Conservation (phyloP, 1,284 basidiomycete species). For the Testicularia cyperi region DNA sequence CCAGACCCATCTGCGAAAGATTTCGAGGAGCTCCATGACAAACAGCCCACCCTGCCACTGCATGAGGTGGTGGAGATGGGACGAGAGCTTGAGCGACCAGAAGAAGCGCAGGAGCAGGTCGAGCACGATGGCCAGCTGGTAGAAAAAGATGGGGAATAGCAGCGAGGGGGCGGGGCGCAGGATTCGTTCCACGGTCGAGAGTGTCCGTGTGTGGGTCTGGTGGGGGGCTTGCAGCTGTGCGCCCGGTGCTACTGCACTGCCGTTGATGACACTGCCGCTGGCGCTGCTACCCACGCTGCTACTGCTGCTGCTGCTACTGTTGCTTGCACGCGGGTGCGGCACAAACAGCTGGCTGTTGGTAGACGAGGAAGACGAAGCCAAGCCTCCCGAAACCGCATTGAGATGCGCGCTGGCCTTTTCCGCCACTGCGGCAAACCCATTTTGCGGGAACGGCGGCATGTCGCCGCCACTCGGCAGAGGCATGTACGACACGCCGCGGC, state of each 20-base stretch:
- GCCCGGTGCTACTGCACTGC: too few species aligned
- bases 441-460: too few species aligned
- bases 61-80: slow-evolving; percentile 78
- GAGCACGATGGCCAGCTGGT: slow-evolving; percentile 79
- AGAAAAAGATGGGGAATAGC: slow-evolving; percentile 65
- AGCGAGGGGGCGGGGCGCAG: slow-evolving; percentile 13
- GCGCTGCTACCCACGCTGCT: neutral
- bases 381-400: too few species aligned
- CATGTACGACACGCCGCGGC: slow-evolving; percentile 16
- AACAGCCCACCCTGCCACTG: slow-evolving; percentile 85
- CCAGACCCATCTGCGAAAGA: slow-evolving; percentile 91
- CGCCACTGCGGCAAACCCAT: too few species aligned
- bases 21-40: slow-evolving; percentile 84
- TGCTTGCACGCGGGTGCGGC: too few species aligned
- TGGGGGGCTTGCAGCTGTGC: too few species aligned
- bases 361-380: too few species aligned
- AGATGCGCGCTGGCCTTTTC: too few species aligned
- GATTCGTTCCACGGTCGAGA: slow-evolving; percentile 18
- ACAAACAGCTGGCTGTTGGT: too few species aligned
- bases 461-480: too few species aligned
- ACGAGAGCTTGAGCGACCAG: slow-evolving; percentile 88
- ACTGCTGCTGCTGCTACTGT: neutral
- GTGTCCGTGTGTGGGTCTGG: slow-evolving; percentile 1
- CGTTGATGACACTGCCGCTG: too few species aligned
- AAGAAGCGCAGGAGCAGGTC: slow-evolving; percentile 89